Percentiles rank a stretch among this genome's conserved stretches.
phyloP scores from a whole-genome alignment of 805 yeast genomes.

The Monosporozyma siamensis region DNA sequence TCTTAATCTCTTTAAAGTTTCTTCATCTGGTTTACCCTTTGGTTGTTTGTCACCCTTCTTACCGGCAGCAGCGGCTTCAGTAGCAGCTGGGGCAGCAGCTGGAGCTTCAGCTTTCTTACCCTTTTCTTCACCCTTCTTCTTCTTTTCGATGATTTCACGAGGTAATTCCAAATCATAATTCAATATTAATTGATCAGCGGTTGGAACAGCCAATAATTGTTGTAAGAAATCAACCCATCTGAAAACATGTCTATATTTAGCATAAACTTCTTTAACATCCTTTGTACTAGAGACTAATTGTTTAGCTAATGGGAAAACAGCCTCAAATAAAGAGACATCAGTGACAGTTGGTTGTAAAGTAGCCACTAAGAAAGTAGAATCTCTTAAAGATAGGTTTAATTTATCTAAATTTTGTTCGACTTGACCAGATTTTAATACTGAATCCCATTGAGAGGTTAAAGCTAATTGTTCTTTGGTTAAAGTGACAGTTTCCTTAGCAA shows the following conservation, averaged over 20 bases:
- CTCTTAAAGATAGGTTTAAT: constrained; percentile 62
- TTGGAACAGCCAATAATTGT: constrained; percentile 47
- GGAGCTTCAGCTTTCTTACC: constrained; percentile 11
- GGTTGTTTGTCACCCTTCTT: constrained; percentile 23
- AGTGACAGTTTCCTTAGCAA: constrained; percentile 23
- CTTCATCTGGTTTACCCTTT: constrained; percentile 41
- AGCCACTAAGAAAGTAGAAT: constrained; percentile 63
- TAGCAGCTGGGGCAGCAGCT: constrained; percentile 5
- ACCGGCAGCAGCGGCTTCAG: constrained; percentile 7
- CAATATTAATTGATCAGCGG: constrained; percentile 47
- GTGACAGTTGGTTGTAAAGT: constrained; percentile 48
- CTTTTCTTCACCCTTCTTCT: constrained; percentile 34
- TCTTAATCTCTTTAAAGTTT: constrained; percentile 37
- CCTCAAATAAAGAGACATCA: constrained; percentile 65
- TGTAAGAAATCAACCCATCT: constrained; percentile 93
- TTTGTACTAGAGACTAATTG: constrained; percentile 42
- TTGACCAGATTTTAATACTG: constrained; percentile 48
- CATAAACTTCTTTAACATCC: constrained; percentile 40
- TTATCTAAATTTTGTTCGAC: constrained; percentile 45
- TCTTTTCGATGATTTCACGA: constrained; percentile 57
- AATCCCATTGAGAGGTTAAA: constrained; percentile 66
- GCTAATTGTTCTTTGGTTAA: constrained; percentile 51
- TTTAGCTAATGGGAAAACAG: constrained; percentile 51
- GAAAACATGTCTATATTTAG: constrained; percentile 67
- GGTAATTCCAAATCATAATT: constrained; percentile 59